A percentile compares a stretch with the other conserved stretches of the same genome.
Conservation (phyloP, 257 asterid genomes). For the Linaria vulgaris region DNA sequence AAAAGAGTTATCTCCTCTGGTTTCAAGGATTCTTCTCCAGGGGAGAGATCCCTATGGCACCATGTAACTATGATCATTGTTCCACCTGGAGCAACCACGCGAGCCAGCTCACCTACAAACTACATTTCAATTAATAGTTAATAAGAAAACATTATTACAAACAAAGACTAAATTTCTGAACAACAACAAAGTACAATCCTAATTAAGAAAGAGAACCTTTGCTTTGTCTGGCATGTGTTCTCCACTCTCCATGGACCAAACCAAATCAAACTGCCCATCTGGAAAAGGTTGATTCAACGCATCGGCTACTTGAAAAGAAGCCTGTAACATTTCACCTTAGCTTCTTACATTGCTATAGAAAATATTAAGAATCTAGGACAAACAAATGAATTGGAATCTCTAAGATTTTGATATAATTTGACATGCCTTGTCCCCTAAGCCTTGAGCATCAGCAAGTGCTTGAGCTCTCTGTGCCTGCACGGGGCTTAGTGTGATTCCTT, state of each 20-base stretch:
- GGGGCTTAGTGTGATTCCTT: slow-evolving; percentile 93
- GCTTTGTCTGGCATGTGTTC: slow-evolving; percentile 98
- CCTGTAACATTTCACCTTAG: slow-evolving; percentile 43
- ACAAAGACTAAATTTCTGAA: background rate
- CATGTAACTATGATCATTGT: slow-evolving; percentile 90
- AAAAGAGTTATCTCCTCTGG: slow-evolving; percentile 65
- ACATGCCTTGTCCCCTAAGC: slow-evolving; percentile 57
- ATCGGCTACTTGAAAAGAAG: slow-evolving; percentile 87
- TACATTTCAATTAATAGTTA: slow-evolving; percentile 24
- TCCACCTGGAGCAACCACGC: slow-evolving; percentile 96
- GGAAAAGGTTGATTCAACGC: slow-evolving; percentile 94
- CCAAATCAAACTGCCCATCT: slow-evolving; percentile 78
- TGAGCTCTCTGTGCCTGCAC: slow-evolving; percentile 96
- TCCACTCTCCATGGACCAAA: slow-evolving; percentile 99
- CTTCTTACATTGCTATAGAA: too few species aligned
- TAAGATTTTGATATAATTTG: background rate
- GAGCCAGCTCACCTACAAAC: slow-evolving; percentile 87
- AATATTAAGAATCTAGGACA: background rate
- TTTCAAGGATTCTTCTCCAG: slow-evolving; percentile 57
- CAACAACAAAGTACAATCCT: background rate
- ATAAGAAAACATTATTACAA: background rate
- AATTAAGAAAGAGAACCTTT: slow-evolving; percentile 46
- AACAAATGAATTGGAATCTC: background rate
- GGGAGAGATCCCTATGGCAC: slow-evolving; percentile 94
- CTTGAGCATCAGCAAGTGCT: slow-evolving; percentile 79